Base-by-base conservation (phyloP, 257 asterid species). In the Knoxia roxburghii region DNA sequence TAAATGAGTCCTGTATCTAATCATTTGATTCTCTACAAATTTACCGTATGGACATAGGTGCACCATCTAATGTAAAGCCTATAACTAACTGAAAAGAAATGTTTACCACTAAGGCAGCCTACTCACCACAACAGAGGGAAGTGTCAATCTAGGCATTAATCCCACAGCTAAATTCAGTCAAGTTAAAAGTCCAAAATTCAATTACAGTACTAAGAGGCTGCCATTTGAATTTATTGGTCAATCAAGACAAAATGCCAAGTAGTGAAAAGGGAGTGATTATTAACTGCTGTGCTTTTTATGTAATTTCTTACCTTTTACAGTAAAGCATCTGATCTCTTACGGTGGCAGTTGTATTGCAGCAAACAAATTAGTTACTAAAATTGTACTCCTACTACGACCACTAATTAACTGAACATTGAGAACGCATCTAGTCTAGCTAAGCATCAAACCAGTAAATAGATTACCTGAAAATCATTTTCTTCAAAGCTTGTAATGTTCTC, bases 391-490 rank as follows among this genome's bases (percentile, higher is more conserved):
- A 7, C 46, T 17, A 53, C 1, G 20, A 24, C 29, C 45, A 48
- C n/a, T 45, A 32, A 27, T n/a, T n/a, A n/a, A 20, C 26, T 45
- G 11, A 43, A 18, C 68, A 21, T 23, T 30, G 50, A 32, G 39
- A 55, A 55, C 27, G 61, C 61, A 56, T 57, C 23, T 57, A 27
- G 0, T 23, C 40, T 13, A 37, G 29, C 61, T 40, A 39, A 41
- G 11, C 35, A 39, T 40, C 40, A 48, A 41, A 23, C 33, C 39
- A 69, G 61, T 51, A 17, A 62, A 60, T 51, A 40, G 11, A n/a
- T 33, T 75, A 91, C 98, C 96, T 91, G 96, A 75, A 91, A 91
- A 66, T 87, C 95, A 71, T 84, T 87, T 73, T 91, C 96, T 73
- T 91, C 98, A 24, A 89, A 91, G 69, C 57, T 74, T 0, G 82